phyloP scores from a whole-genome alignment of 176 grass and related monocot genomes.

The Oryza meridionalis region DNA sequence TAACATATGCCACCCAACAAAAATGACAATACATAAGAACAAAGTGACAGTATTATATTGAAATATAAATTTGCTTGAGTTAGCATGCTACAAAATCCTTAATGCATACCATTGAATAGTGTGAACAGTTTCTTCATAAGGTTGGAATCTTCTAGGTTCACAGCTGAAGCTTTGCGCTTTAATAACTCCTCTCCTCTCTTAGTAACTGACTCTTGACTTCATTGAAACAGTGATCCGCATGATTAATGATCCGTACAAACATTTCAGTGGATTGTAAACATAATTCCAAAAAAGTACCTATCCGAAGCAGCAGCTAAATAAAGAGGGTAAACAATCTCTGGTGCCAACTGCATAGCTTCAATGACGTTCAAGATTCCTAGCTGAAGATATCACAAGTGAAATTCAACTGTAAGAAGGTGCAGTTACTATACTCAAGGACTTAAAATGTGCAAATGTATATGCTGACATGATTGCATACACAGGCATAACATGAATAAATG shows the following conservation, averaged over 20 bases:
- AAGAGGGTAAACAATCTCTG: slow-evolving; percentile 82
- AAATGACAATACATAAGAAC: not conserved
- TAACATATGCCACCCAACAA: slow-evolving; percentile 10
- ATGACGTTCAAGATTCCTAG: slow-evolving; percentile 90
- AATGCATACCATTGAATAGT: slow-evolving; percentile 75
- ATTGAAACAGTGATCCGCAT: slow-evolving; percentile 47
- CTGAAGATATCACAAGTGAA: slow-evolving; percentile 53
- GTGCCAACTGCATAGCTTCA: slow-evolving; percentile 79
- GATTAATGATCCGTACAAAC: slow-evolving; percentile 33
- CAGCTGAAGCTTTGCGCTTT: slow-evolving; percentile 70
- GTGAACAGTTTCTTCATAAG: slow-evolving; percentile 79
- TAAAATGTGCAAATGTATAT: slow-evolving; percentile 31
- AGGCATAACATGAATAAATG: not conserved
- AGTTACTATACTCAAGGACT: slow-evolving; percentile 30
- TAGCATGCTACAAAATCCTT: slow-evolving; percentile 25
- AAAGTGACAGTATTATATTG: not conserved
- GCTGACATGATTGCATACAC: slow-evolving; percentile 4
- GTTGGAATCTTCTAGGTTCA: slow-evolving; percentile 78
- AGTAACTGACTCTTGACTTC: slow-evolving; percentile 84
- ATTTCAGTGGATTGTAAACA: slow-evolving; percentile 15
- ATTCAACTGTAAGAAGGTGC: slow-evolving; percentile 33
- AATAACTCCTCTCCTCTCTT: slow-evolving; percentile 88
- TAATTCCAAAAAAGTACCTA: slow-evolving; percentile 60
- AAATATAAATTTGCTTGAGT: slow-evolving; percentile 24
- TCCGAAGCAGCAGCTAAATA: slow-evolving; percentile 82